Conservation (phyloP, 2,329 filamentous ascomycete species). For the Xylaria sp. region DNA sequence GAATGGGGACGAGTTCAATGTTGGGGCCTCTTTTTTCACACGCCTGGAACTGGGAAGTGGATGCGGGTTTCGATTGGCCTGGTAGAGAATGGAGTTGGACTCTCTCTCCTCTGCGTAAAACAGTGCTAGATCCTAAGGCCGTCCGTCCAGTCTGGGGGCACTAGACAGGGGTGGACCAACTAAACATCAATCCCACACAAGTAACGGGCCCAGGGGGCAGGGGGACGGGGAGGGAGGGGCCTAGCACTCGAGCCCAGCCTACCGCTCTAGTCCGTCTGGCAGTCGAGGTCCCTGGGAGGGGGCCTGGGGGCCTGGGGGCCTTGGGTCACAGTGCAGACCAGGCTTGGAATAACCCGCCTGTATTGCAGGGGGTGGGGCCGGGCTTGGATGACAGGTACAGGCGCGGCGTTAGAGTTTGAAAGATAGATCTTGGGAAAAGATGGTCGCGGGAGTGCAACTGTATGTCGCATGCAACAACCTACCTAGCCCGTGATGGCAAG, state of each 20-base stretch:
- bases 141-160: constrained; percentile 2
- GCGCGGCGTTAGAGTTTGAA: not conserved
- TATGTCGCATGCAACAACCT: no score
- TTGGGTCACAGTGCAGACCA: not conserved
- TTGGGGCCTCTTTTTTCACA: not conserved
- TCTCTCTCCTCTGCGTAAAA: constrained; percentile 26
- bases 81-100: constrained; percentile 29
- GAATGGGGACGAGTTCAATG: not conserved
- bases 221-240: not conserved
- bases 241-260: constrained; percentile 10
- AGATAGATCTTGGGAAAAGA: constrained; percentile 26
- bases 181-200: constrained; percentile 25
- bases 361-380: not conserved
- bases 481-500: constrained; percentile 19
- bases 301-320: no score
- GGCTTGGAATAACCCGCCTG: constrained; percentile 17
- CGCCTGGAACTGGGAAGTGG: constrained; percentile 11
- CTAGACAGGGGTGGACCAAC: constrained; percentile 18
- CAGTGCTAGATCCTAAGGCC: constrained; percentile 12
- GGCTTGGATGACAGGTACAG: not conserved
- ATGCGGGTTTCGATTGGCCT: constrained; percentile 23
- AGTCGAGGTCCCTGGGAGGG: no score
- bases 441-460: constrained; percentile 16
- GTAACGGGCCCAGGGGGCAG: constrained; percentile 7
- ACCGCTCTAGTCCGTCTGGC: not conserved